Percentiles rank a stretch among this genome's conserved stretches.
phyloP scores from a whole-genome alignment of 495 filamentous ascomycete species.

The Hypoxylon subgilvum region DNA sequence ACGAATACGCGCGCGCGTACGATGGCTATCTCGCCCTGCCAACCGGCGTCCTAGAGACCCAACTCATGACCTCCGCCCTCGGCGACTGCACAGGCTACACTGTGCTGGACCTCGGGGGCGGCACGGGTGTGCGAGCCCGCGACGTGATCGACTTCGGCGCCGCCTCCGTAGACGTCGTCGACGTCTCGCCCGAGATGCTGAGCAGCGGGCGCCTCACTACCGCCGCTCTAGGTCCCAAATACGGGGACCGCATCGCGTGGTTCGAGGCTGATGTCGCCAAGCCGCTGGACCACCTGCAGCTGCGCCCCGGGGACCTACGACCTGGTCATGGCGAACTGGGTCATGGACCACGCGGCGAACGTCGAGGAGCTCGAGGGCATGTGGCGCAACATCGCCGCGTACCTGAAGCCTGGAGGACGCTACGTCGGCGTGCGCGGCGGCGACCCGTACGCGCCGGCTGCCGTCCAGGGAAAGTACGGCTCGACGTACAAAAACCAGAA shows the following conservation, averaged over 20 bases:
- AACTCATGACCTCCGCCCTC: slow-evolving; percentile 9
- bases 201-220: background rate
- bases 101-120: slow-evolving; percentile 48
- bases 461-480: slow-evolving; percentile 34
- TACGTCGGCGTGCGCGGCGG: slow-evolving; percentile 32
- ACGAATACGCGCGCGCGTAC: background rate
- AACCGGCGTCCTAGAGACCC: background rate
- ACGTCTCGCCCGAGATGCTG: slow-evolving; percentile 43
- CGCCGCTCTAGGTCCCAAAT: background rate
- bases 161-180: slow-evolving; percentile 39
- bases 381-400: slow-evolving; percentile 35
- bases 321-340: slow-evolving; percentile 38
- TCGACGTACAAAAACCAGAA: slow-evolving; percentile 10
- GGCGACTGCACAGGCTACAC: slow-evolving; percentile 25
- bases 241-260: slow-evolving; percentile 17
- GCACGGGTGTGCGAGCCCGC: slow-evolving; percentile 43
- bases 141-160: slow-evolving; percentile 37
- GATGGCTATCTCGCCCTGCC: background rate
- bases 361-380: slow-evolving; percentile 37
- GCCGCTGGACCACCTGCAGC: slow-evolving; percentile 32
- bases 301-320: slow-evolving; percentile 34
- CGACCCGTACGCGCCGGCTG: slow-evolving; percentile 10
- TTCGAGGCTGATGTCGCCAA: slow-evolving; percentile 31
- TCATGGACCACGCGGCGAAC: slow-evolving; percentile 37
- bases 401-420: slow-evolving; percentile 40